A percentile compares a stretch with the other conserved stretches of the same genome.
Evolutionary conservation across 148 eudicot genomes (phyloP).

Genomic region (Rhododendron kiyosumense): DNA sequence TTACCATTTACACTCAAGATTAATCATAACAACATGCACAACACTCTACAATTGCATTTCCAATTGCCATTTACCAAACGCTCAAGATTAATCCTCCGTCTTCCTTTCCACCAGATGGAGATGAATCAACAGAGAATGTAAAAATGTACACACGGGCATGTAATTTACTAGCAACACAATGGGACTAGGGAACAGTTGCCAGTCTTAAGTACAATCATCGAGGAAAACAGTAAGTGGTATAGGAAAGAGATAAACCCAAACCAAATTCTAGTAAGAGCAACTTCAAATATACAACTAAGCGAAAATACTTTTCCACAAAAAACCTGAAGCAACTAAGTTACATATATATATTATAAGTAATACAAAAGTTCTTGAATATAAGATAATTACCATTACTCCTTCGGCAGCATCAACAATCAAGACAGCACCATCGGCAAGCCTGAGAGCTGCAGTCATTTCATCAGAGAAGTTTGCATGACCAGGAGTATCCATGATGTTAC

Average conservation of each 20-base stretch:
- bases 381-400: slow-evolving; percentile 80
- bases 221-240: not conserved
- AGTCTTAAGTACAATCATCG: not conserved
- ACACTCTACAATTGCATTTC: not conserved
- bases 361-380: not conserved
- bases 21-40: not conserved
- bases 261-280: not conserved
- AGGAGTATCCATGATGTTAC: slow-evolving; percentile 93
- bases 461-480: slow-evolving; percentile 97
- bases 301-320: not conserved
- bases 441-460: slow-evolving; percentile 95
- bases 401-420: slow-evolving; percentile 96
- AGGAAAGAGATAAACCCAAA: too few species aligned
- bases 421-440: slow-evolving; percentile 99
- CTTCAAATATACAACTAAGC: not conserved
- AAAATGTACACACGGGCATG: not conserved
- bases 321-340: not conserved
- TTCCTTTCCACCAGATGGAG: not conserved
- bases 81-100: not conserved
- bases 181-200: not conserved
- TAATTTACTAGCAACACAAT: not conserved
- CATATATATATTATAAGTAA: too few species aligned
- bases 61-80: not conserved
- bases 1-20: not conserved
- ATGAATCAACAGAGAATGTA: not conserved